Evolutionary conservation across 495 filamentous ascomycete species (phyloP), one percentile per base, ranked within the genome.

Genomic region (Alectoria sarmentosa): DNA sequence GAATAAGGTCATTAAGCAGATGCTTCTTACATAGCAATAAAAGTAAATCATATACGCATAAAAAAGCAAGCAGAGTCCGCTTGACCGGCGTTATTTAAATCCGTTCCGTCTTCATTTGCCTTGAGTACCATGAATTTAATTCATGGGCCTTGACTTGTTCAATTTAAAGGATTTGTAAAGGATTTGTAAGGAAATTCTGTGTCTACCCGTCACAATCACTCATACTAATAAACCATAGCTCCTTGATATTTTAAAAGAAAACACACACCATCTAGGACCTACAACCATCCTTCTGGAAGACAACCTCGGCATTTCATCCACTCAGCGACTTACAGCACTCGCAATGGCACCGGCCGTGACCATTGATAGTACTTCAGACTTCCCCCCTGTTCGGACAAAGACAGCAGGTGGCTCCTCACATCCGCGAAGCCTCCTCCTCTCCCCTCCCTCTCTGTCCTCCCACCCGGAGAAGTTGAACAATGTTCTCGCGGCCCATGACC

Each of bases 401-500:
- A 28, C 39, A 4, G 17, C 30, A 58, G 44, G 41, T 1, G 36
- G 32, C 32, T 42, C 54, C 37, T 23, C 59, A 11, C 59, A 30
- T n/a, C 63, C 64, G 14, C 82, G 85, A 66, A 89, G 81, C 13
- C 84, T 91, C 63, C 81, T 90, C 49, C 83, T 91, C 61, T 86
- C 86, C 21, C 88, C 88, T 23, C 88, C 88, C n/a, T 89, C 88
- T 30, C 80, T 90, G 58, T 82, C 88, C 49, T 81, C 87, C 14
- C 84, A 87, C 67, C 86, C 86, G 19, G 81, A 85, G 38, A 80
- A 81, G 69, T 76, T 90, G 57, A 74, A 84, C 46, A 74, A 72
- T 41, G 73, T 86, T 41, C 81, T 88, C 67, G 78, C 79, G 32
- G 78, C 84, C 44, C 84, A 90, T 76, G 84, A 90, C 72, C 88